Conservation (phyloP, 1,284 basidiomycete species). For the Lentinula novae-zelandiae region DNA sequence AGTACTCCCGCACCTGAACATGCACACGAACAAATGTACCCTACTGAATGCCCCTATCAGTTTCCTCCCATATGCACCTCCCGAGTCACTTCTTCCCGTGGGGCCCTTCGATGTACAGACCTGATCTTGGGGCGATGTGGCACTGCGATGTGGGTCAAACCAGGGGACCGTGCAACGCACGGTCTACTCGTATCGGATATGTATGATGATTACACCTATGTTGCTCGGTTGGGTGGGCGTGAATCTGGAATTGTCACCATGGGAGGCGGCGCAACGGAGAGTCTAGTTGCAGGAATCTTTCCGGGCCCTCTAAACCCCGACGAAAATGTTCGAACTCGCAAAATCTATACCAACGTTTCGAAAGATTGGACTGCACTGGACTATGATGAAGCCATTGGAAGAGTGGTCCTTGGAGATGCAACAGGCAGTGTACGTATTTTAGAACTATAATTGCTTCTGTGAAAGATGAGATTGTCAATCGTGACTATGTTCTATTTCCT, state of each 20-base stretch:
- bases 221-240: background rate
- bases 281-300: slow-evolving; percentile 43
- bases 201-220: background rate
- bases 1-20: background rate
- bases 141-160: slow-evolving; percentile 58
- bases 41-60: slow-evolving; percentile 27
- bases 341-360: slow-evolving; percentile 22
- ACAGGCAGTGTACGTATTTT: slow-evolving; percentile 43
- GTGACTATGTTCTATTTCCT: too few species aligned
- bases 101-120: slow-evolving; percentile 47
- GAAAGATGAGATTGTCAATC: background rate
- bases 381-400: slow-evolving; percentile 52
- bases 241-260: background rate
- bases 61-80: slow-evolving; percentile 39
- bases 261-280: slow-evolving; percentile 29
- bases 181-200: slow-evolving; percentile 17
- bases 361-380: slow-evolving; percentile 52
- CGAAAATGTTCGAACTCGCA: slow-evolving; percentile 21
- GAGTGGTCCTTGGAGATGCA: slow-evolving; percentile 47
- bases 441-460: slow-evolving; percentile 27
- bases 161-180: slow-evolving; percentile 41
- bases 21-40: slow-evolving; percentile 7
- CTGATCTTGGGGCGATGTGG: slow-evolving; percentile 49
- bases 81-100: slow-evolving; percentile 36
- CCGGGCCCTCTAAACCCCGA: slow-evolving; percentile 34